A percentile compares a stretch with the other conserved stretches of the same genome.
These are phyloP conservation scores for Phytophthora colocasiae DNA, from an alignment of 352 stramenopile genomes.

Conservation along the genomic window DNA sequence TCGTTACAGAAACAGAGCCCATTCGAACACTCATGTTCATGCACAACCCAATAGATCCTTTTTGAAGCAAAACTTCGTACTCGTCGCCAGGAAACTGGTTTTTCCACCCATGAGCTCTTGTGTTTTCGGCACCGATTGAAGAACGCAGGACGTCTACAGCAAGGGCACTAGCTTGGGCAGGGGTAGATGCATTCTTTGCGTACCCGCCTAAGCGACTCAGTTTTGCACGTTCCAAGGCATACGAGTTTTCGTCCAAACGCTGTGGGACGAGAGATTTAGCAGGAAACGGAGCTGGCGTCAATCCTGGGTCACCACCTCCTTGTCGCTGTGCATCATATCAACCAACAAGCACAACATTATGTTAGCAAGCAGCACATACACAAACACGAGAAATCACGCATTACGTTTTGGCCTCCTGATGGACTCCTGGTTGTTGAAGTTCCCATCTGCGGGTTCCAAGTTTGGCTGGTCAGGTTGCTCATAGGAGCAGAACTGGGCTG, in stretches of 20 bases:
- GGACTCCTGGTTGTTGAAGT: slow-evolving; percentile 20
- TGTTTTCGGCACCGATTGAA: slow-evolving; percentile 47
- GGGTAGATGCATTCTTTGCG: slow-evolving; percentile 67
- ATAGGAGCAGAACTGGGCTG: slow-evolving; percentile 18
- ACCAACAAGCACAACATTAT: slow-evolving; percentile 1
- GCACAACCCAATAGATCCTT: slow-evolving; percentile 86
- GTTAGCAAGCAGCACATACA: slow-evolving; percentile 2
- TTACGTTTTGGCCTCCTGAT: slow-evolving; percentile 26
- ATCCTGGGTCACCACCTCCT: slow-evolving; percentile 41
- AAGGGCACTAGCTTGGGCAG: slow-evolving; percentile 70
- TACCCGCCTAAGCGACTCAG: slow-evolving; percentile 58
- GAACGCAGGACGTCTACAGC: slow-evolving; percentile 75
- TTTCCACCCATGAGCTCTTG: slow-evolving; percentile 69
- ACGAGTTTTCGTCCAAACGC: slow-evolving; percentile 69
- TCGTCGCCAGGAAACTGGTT: slow-evolving; percentile 72
- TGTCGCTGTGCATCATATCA: slow-evolving; percentile 23
- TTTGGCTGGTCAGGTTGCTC: slow-evolving; percentile 31
- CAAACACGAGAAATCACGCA: slow-evolving; percentile 13
- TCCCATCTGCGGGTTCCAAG: slow-evolving; percentile 37
- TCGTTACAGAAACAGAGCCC: slow-evolving; percentile 83
- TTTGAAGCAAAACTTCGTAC: slow-evolving; percentile 89
- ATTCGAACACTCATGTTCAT: slow-evolving; percentile 92
- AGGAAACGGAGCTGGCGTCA: slow-evolving; percentile 67
- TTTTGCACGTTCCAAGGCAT: slow-evolving; percentile 54
- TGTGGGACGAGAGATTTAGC: slow-evolving; percentile 66